Evolutionary conservation across 2,329 filamentous ascomycete genomes (phyloP), one percentile per base, ranked within the genome.

Genomic region (Mycocentrospora acerina): DNA sequence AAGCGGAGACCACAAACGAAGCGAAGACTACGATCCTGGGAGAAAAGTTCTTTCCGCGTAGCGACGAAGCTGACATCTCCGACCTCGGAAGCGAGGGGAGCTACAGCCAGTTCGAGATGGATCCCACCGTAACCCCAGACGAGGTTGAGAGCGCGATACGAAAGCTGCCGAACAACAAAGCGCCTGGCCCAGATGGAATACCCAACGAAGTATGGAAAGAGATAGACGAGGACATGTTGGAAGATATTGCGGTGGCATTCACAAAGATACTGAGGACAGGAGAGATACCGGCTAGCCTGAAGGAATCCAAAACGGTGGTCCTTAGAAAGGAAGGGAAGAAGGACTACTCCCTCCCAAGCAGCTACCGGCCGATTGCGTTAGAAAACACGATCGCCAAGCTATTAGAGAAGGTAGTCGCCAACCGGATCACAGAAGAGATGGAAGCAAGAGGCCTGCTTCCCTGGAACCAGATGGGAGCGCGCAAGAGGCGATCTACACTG

Each of bases 301-400:
- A 35, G 22, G 36, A 47, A 19, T 48, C 52, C 3, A 55, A 18
- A 3, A 66, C 53, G 7, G 46, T 51, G 4, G 54, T 54, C 3
- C 41, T 63, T n/a, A 46, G 49, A 13, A 63, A 64, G 34, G 52
- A 40, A 12, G 43, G 46, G 22, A 62, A 64, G 41, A 32, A 40
- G n/a, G 38, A 59, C 33, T 66, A 64, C 40, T 51, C 37, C 6
- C 32, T 38, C 28, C 43, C 49, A 0, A 66, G 60, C 30, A 29
- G 40, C 24, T 64, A 64, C 40, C 29, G 48, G 9, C 59, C 53
- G 2, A 60, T 57, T 17, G 51, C 53, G n/a, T 35, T 60, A 3
- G 35, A 61, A 2, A 53, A 57, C 35, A 65, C 53, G 4, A 35
- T 59, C 2, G 52, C 59, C 13, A 64, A 66, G 31, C 34, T 47